Base-by-base conservation (phyloP, 1,284 basidiomycete species). In the Fistulinella staudtii region DNA sequence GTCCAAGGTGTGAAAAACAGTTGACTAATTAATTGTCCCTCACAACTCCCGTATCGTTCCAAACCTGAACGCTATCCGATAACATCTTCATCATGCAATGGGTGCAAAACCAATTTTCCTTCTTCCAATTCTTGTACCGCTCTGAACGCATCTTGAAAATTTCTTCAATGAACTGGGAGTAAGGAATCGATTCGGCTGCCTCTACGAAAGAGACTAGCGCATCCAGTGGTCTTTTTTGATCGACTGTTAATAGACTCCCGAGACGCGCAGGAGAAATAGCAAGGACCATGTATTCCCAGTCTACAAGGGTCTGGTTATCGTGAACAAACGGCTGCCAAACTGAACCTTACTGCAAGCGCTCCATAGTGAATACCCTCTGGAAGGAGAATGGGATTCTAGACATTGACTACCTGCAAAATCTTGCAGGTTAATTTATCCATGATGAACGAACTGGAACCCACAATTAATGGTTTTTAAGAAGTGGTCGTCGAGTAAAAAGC, bases 51-150 rank as follows among this genome's bases (percentile, higher is more conserved):
- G 15, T 4, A 4, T 47, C 30, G 15, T 53, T 46, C 70, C 68
- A 71, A 14, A 60, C 31, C 24, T 61, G 59, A 14, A 69, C 42
- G 45, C 62, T 60, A 11, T 53, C 48, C 5, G 45, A 46, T 28
- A 70, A 23, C 22, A 70, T 45, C 18, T 42, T 46, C 10, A 35
- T 47, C 35, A 70, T 53, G 42, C 67, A 69, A 1, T 33, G 14
- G 31, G 52, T 43, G 46, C 68, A 71, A n/a, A 69, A 14, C 63
- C 57, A 63, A 25, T 67, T 58, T 9, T 58, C 50, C 42, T 60
- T 61, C 18, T 56, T 49, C 68, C 64, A 67, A 17, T 51, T 29
- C n/a, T 39, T 48, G 50, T 60, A 68, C 7, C 25, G 18, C n/a
- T 50, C 34, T 2, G 47, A 57, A 36, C 55, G 58, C 17, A 66